Base-by-base conservation (phyloP, 192 early-diverging fungal genomes). In the Nowakowskiella sp. region DNA sequence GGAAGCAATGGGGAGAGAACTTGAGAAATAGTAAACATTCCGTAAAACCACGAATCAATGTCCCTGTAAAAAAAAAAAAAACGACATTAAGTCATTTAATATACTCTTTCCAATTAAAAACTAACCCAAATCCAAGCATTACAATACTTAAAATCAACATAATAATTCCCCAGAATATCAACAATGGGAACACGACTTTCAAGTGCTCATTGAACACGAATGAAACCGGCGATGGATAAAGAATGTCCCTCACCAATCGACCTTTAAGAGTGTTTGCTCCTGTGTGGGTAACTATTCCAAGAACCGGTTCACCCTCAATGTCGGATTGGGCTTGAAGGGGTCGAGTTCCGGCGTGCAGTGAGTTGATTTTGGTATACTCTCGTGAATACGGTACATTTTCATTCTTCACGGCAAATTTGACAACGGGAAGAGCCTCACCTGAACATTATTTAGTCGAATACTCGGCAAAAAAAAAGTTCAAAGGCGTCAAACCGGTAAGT, bases 161-260 rank as follows among this genome's bases (percentile, higher is more conserved):
- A 13, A 85, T 49, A 16, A 80, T 61, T 36, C 84, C 85, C 76
- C 86, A 89, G 22, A 67, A 32, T 25, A 87, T 65, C 42, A 89
- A 62, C 25, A 85, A 61, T 26, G 67, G 51, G 57, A 87, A 65
- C 10, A 83, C 85, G 2, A 84, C 62, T 34, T 85, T 86, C 59
- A 87, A 70, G 51, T 87, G 85, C 70, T 87, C 87, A 51, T 80
- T 76, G 62, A 89, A 89, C 10, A 87, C 76, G 60, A 89, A 89
- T 32, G 76, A 78, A 59, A 86, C 71, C 28, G 73, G 65, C 13
- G 65, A 65, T 4, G 84, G 87, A 71, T 74, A 86, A 49, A 89
- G 59, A 53, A 89, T 89, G 61, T 85, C 80, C 57, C 84, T 78
- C 49, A 89, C 77, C 48, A 89, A 68, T 44, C 58, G 55, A 22